Percentiles rank a stretch among this genome's conserved stretches.
These are phyloP conservation scores for Claviceps spartinae DNA, from an alignment of 2,329 filamentous ascomycete genomes.

Conservation along the genomic window DNA sequence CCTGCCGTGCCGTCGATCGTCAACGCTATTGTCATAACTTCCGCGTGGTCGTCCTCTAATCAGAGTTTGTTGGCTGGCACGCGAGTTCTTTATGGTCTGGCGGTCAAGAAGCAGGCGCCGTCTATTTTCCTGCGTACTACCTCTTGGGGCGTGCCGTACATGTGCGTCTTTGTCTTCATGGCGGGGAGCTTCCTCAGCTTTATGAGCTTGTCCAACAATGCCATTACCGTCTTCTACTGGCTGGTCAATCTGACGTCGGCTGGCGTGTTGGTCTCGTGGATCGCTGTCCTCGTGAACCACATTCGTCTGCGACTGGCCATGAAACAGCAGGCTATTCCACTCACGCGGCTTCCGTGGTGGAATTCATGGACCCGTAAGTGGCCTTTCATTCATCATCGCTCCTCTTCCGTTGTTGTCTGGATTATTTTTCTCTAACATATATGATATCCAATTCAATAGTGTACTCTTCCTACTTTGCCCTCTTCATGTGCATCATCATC, in stretches of 20 bases:
- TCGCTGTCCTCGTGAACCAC: conserved; percentile 44
- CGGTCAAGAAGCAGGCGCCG: conserved; percentile 53
- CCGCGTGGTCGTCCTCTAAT: conserved; percentile 48
- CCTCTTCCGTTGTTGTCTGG: neutral
- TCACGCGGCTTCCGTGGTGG: conserved; percentile 43
- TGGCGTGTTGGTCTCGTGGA: conserved; percentile 52
- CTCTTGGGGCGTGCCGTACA: conserved; percentile 47
- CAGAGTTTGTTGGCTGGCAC: conserved; percentile 52
- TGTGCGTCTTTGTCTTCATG: conserved; percentile 39
- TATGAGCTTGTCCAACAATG: conserved; percentile 41
- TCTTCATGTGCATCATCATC: conserved; percentile 49
- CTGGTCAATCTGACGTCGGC: conserved; percentile 47
- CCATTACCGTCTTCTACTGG: conserved; percentile 53
- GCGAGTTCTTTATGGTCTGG: conserved; percentile 55
- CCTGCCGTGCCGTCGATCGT: conserved; percentile 55
- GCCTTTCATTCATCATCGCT: neutral
- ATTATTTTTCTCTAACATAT: conserved; percentile 3
- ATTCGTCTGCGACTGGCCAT: conserved; percentile 42
- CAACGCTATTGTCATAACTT: conserved; percentile 63
- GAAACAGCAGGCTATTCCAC: conserved; percentile 38
- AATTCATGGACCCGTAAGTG: conserved; percentile 46
- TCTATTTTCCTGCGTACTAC: conserved; percentile 45
- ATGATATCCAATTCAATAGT: conserved; percentile 24
- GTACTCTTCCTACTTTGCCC: conserved; percentile 45
- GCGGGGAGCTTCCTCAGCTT: conserved; percentile 44